A percentile compares a stretch with the other conserved stretches of the same genome.
These are phyloP conservation scores for Botrytis cinerea DNA, from an alignment of 2,329 filamentous ascomycete species.

Conservation along the genomic window DNA sequence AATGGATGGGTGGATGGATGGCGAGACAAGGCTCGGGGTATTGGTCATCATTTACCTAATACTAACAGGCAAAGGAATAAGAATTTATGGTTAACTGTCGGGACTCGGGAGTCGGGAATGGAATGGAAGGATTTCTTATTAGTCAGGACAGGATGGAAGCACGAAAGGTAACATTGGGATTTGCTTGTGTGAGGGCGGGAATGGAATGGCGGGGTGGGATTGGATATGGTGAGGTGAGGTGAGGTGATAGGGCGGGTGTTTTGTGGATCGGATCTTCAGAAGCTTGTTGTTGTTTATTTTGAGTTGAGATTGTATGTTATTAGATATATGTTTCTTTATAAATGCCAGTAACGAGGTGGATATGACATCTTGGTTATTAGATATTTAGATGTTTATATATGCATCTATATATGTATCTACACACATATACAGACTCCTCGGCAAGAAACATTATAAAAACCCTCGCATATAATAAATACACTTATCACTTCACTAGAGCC, in stretches of 20 bases:
- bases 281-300: conserved; percentile 5
- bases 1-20: background rate
- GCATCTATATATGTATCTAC: background rate
- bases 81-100: background rate
- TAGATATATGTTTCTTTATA: too few species aligned
- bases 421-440: background rate
- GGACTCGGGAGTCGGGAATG: background rate
- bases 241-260: background rate
- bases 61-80: background rate
- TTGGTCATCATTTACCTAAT: background rate
- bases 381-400: background rate
- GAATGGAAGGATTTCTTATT: background rate
- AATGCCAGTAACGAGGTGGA: background rate
- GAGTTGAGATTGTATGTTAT: background rate
- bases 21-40: background rate
- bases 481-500: background rate
- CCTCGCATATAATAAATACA: too few species aligned
- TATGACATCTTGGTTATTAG: too few species aligned
- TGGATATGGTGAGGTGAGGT: too few species aligned
- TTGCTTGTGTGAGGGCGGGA: background rate
- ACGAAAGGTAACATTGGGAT: background rate
- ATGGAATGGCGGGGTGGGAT: background rate
- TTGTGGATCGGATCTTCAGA: conserved; percentile 16
- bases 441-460: background rate
- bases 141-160: background rate